These are phyloP conservation scores for Pseudogymnoascus sp. DNA, from an alignment of 2,329 filamentous ascomycete genomes.

Conservation along the genomic window DNA sequence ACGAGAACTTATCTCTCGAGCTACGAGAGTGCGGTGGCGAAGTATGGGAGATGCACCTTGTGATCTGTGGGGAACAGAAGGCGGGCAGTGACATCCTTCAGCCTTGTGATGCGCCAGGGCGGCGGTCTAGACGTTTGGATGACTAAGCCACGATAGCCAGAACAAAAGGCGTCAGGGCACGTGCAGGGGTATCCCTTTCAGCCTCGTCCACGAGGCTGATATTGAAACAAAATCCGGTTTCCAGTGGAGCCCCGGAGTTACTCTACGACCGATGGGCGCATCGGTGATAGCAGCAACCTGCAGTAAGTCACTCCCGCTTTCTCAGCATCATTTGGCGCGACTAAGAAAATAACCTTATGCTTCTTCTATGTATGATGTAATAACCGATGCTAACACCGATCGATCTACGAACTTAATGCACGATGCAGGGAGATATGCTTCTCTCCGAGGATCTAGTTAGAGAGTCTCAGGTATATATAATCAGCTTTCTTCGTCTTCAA, in stretches of 20 bases:
- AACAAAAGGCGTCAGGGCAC: conserved; percentile 2
- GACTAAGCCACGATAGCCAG: background rate
- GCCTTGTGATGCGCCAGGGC: conserved; percentile 5
- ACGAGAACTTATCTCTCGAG: background rate
- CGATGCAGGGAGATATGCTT: conserved; percentile 1
- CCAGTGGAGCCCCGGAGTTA: background rate
- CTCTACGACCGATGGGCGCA: background rate
- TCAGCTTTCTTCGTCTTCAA: background rate
- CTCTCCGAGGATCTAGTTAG: background rate
- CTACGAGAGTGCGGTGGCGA: background rate
- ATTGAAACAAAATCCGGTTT: background rate
- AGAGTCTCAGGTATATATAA: background rate
- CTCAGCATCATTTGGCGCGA: background rate
- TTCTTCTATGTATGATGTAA: background rate
- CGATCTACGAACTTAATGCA: background rate
- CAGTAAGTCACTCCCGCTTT: background rate
- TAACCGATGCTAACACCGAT: background rate
- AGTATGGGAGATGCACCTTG: background rate
- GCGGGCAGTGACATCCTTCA: conserved; percentile 8
- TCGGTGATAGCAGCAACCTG: background rate
- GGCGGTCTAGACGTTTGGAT: background rate
- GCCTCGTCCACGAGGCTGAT: background rate
- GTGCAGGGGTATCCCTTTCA: background rate
- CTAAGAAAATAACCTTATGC: background rate
- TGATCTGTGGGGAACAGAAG: background rate